Evolutionary conservation across 2,329 filamentous ascomycete genomes (phyloP), one percentile per base, ranked within the genome.

Genomic region (Pezizomycotina sp.): DNA sequence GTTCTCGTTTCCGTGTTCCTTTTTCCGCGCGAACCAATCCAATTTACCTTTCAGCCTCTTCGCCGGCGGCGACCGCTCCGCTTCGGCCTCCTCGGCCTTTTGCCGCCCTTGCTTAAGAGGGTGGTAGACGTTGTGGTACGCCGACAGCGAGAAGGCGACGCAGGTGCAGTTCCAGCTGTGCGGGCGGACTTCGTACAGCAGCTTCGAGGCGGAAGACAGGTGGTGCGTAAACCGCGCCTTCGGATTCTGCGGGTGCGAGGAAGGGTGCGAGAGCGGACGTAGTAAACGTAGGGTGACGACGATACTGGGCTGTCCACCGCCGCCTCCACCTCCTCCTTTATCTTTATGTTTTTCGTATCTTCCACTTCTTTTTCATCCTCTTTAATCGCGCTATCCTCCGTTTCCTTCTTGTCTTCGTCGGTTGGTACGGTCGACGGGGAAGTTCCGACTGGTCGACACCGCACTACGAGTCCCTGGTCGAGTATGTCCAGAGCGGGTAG

Each of bases 161-260:
- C 89, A 98, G 1, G 72, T 80, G 57, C 89, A 98, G 56, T 77
- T 83, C 89, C 89, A 95, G 1, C 76, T 71, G 1, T 56, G 50
- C 1, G 84, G 64, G 6, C 74, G 69, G 10, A 95, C 78, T 49
- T 79, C 63, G 57, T 93, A 91, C 32, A 53, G 52, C 23, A 55
- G 55, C 24, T 38, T 32, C 30, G 13, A 31, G 21, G 50, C 46
- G 25, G 46, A 48, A 14, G 50, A 28, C 40, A 30, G 50, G 38
- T 36, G 53, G 44, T 36, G 54, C 27, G 50, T 54, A 33, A 48
- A 41, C 39, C 28, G 36, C 32, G 34, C 45, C 48, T n/a, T 38
- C 36, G 44, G 51, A 48, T 48, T 50, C 50, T 18, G 40, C 29
- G 44, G 49, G 38, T 51, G 48, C 43, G 57, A 50, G 49, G 58